Evolutionary conservation across 2,329 filamentous ascomycete genomes (phyloP), one percentile per base, ranked within the genome.

Genomic region (Exophiala calicioides): DNA sequence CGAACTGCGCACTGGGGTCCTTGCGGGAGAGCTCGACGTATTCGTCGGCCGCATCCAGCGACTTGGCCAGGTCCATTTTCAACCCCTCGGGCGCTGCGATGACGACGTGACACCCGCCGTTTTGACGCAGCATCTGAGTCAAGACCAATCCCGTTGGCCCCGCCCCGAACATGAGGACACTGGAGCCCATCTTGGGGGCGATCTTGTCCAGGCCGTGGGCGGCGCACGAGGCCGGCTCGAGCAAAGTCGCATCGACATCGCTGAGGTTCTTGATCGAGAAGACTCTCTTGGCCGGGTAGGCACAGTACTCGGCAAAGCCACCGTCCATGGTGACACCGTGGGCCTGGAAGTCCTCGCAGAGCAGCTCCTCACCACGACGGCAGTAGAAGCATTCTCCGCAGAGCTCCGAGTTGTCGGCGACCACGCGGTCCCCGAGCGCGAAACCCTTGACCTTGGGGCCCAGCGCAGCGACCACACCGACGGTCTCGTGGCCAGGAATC

Each of bases 361-460:
- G 77, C 35, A 87, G 68, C 21, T 80, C 74, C 62, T 86, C 76
- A 41, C 84, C 82, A 46, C 82, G 79, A 55, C 80, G 79, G 70
- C 84, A 88, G 71, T 86, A 86, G 74, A 85, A 86, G 70, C 84
- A 88, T 65, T 83, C 78, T 37, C 79, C 79, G 66, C 84, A 88
- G 32, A 86, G 77, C 64, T 86, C 69, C 3, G 69, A 74, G 61
- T 71, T 71, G 55, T 70, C 68, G 6, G 68, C 80, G 47, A 78
- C 79, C 24, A 86, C 82, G 35, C 81, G 78, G 59, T 85, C 80
- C 44, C 82, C 81, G 44, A 85, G 60, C 38, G 74, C 60, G 66
- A 86, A 81, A 32, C 72, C 75, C 57, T 76, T 79, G 53, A 85
- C 81, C 56, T 80, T 75, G 52, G 72, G 72, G 36, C 78, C 79